Percentiles rank a stretch among this genome's conserved stretches.
Evolutionary conservation across 139 green algal species (phyloP).

Genomic region (Nannochloris sp.): DNA sequence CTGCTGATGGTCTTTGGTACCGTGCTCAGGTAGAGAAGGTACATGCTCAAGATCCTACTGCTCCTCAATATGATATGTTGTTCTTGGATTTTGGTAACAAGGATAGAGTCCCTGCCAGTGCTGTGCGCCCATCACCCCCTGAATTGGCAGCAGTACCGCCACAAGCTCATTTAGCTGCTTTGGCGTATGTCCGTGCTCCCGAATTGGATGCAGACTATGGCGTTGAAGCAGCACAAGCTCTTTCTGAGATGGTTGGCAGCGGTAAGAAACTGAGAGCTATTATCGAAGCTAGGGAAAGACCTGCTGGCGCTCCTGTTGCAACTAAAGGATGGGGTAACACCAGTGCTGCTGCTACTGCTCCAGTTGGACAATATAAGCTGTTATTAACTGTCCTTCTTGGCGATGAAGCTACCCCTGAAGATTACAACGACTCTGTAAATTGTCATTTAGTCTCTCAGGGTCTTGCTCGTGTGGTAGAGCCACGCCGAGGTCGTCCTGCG

Average conservation of each 20-base stretch:
- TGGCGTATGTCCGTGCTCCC: conserved; percentile 56
- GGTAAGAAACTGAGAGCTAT: conserved; percentile 18
- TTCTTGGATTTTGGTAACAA: conserved; percentile 95
- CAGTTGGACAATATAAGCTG: conserved; percentile 31
- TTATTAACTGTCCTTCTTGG: conserved; percentile 16
- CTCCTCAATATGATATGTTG: conserved; percentile 62
- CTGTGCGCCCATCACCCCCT: conserved; percentile 52
- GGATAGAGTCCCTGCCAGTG: conserved; percentile 39
- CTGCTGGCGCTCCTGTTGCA: conserved; percentile 36
- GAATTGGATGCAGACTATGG: conserved; percentile 50
- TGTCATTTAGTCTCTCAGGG: conserved; percentile 39
- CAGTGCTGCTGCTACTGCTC: conserved; percentile 24
- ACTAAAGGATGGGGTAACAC: background rate
- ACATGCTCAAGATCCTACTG: conserved; percentile 30
- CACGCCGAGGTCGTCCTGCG: background rate
- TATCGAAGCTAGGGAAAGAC: conserved; percentile 32
- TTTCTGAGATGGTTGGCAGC: conserved; percentile 25
- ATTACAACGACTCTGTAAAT: conserved; percentile 8
- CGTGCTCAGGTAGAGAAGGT: conserved; percentile 32
- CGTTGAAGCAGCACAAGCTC: conserved; percentile 39
- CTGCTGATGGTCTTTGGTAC: conserved; percentile 75
- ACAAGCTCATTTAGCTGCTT: conserved; percentile 40
- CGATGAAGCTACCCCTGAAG: background rate
- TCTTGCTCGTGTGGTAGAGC: conserved; percentile 24
- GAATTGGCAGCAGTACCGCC: conserved; percentile 63